Base-by-base conservation (phyloP, 1,284 basidiomycete species). In the Ganoderma resinaceum region DNA sequence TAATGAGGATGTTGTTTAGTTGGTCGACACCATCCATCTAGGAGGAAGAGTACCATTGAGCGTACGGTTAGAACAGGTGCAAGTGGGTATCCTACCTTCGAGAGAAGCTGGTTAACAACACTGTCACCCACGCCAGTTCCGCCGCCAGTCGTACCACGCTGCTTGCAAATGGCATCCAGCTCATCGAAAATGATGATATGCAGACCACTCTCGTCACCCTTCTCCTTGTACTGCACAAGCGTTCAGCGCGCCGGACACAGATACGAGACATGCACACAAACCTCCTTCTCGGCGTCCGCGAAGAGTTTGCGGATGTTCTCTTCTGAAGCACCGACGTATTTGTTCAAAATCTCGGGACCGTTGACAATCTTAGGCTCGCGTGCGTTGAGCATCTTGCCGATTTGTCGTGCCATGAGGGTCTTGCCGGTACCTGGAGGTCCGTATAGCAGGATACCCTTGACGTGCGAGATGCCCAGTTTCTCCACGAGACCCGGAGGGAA, bases 101-200 rank as follows among this genome's bases (percentile, higher is more conserved):
- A 97, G 29, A 99, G 86, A 63, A 99, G 88, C 83, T 99, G 98
- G 82, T 99, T 99, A 79, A 99, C 98, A 20, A 99, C 95, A 46
- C 93, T 98, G 81, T 99, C 98, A 31, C 97, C 98, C 2, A 99
- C 97, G 66, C 98, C 98, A 2, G 97, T 99, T n/a, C 96, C 95
- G 62, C 85, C 91, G 73, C 89, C 90, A 23, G 91, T 92, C 7
- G 95, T 95, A 11, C 96, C 96, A 88, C 98, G 94, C 78, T 99
- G 97, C 80, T 99, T 98, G 87, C 97, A 99, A 74, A 99, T 96
- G 14, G 98, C 98, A 79, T 99, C 98, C 74, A 99, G 83, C 82
- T 99, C 98, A 80, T 99, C 98, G 78, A 99, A 99, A 73, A 99
- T 99, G 84, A 99, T 99, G 82, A 99, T 99, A 80, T 99, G 98